These are phyloP conservation scores for Zalaria sp. DNA, from an alignment of 2,329 filamentous ascomycete species.

Conservation along the genomic window DNA sequence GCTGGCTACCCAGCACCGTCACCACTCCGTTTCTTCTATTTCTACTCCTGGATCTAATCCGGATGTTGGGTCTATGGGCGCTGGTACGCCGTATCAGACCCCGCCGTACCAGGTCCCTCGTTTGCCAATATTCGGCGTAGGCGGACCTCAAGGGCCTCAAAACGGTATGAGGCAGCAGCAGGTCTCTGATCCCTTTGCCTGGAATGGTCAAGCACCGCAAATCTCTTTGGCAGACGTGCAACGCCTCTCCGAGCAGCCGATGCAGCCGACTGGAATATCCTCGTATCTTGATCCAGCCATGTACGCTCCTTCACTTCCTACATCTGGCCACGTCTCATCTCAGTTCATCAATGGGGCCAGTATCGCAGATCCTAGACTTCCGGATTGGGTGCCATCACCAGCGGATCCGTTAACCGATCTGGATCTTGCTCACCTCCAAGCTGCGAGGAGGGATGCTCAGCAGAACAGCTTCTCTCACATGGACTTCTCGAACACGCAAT, in stretches of 20 bases:
- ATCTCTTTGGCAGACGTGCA: not conserved
- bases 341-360: not conserved
- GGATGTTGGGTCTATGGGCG: not conserved
- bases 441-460: no score
- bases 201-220: not conserved
- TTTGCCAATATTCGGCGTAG: constrained; percentile 4
- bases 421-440: no score
- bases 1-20: not conserved
- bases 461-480: no score
- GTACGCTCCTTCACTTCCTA: not conserved
- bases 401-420: no score
- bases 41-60: not conserved
- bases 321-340: not conserved
- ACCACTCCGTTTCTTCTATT: not conserved
- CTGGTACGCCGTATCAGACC: not conserved
- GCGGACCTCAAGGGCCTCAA: constrained; percentile 1
- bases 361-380: no score
- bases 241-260: no score
- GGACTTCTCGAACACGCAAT: no score
- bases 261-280: not conserved
- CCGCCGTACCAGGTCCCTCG: not conserved
- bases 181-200: constrained; percentile 1
- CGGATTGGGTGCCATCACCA: no score
- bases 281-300: not conserved
- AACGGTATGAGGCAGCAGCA: not conserved